Evolutionary conservation across 176 grass and related monocot species (phyloP), one percentile per base, ranked within the genome.

Genomic region (Phoenix roebelenii): DNA sequence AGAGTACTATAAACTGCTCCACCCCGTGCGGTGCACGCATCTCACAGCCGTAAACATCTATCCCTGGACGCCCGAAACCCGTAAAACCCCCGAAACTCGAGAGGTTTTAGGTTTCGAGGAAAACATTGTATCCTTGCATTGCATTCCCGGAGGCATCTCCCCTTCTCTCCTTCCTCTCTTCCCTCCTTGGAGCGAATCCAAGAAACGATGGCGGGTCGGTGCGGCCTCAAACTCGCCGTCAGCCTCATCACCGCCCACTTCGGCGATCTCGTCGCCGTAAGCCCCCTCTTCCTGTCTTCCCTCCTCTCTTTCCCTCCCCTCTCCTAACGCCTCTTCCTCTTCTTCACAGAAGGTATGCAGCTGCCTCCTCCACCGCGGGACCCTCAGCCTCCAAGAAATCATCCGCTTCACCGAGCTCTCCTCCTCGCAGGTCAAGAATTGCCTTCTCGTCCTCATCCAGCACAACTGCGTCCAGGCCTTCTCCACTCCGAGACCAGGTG

Each of bases 401-500:
- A 49, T 68, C 60, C 76, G 78, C 39, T 76, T 69, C 66, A 57
- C 85, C 17, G 22, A 76, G 22, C 71, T 85, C 63, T 66, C 75
- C 1, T 52, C 25, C 5, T 56, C 44, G 18, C 70, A 85, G 54
- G 78, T 83, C 58, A 97, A 97, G 87, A 97, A 97, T 16, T 75
- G 80, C 12, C 87, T 92, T 49, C 84, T 91, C 54, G 63, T 92
- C 68, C 87, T 97, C 59, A 80, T 97, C 75, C 87, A 92, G 64
- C 87, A 97, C 73, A 97, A 83, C 63, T 97, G 84, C 74, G 75
- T 92, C 3, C 87, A 92, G 81, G 83, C 81, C 58, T 97, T 81
- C 72, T 76, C 69, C 20, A 65, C n/a, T 53, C 63, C 70, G 15
- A 78, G 73, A 85, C 16, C 49, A 39, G 58, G 69, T 72, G 74